Conservation (phyloP, 371 early-diverging fungal genomes). For the Chytridium lagenaria region DNA sequence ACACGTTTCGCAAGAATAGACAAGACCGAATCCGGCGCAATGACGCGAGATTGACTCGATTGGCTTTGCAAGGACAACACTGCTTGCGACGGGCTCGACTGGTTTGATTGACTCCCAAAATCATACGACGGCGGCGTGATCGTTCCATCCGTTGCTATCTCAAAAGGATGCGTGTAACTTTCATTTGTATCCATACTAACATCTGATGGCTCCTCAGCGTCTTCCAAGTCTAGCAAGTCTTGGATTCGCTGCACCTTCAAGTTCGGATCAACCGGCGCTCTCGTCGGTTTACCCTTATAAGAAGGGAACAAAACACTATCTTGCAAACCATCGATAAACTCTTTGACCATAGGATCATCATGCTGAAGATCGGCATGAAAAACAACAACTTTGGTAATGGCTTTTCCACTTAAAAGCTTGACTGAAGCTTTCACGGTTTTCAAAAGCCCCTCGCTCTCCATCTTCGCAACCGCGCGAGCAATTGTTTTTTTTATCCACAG, state of each 20-base stretch:
- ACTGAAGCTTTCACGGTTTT: constrained; percentile 29
- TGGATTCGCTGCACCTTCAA: constrained; percentile 28
- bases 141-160: no score
- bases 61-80: no score
- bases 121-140: no score
- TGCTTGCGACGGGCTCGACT: no score
- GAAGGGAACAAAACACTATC: constrained; percentile 8
- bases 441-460: constrained; percentile 37
- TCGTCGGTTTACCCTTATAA: neutral
- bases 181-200: no score
- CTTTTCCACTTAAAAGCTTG: constrained; percentile 33
- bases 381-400: constrained; percentile 23
- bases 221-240: no score
- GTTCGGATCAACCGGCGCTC: constrained; percentile 16
- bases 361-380: constrained; percentile 29
- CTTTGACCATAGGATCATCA: constrained; percentile 24
- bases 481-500: constrained; percentile 44
- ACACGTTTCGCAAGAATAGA: constrained; percentile 2
- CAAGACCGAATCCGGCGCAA: neutral
- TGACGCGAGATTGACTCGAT: neutral
- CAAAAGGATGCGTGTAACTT: no score
- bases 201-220: no score
- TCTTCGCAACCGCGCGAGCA: constrained; percentile 23
- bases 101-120: no score
- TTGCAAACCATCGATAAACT: constrained; percentile 29